phyloP scores from a whole-genome alignment of 2,329 filamentous ascomycete genomes.

The Cryoendolithus antarcticus region DNA sequence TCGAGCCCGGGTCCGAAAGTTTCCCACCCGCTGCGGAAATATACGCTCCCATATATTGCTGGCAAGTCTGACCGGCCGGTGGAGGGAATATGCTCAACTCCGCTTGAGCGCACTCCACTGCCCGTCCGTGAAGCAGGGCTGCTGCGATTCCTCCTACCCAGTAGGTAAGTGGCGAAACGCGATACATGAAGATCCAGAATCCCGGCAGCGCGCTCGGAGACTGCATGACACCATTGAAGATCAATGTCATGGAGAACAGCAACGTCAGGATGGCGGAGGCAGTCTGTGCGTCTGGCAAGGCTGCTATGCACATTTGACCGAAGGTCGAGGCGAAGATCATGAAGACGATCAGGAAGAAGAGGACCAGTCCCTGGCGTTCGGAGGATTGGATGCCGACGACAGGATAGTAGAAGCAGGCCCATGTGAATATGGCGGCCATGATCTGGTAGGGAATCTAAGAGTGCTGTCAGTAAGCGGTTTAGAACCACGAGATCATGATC shows the following conservation, averaged over 20 bases:
- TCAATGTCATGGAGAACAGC: constrained; percentile 34
- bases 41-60: constrained; percentile 33
- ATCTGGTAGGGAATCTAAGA: constrained; percentile 47
- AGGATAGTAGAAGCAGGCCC: constrained; percentile 54
- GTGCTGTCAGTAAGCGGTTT: no score
- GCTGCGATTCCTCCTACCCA: constrained; percentile 33
- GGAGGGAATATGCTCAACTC: constrained; percentile 33
- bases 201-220: constrained; percentile 45
- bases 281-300: constrained; percentile 55
- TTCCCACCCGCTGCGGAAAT: constrained; percentile 27
- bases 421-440: constrained; percentile 51
- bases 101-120: constrained; percentile 34
- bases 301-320: constrained; percentile 60
- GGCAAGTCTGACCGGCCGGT: constrained; percentile 29
- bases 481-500: no score
- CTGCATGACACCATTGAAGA: constrained; percentile 48
- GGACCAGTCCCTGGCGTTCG: constrained; percentile 51
- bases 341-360: constrained; percentile 53
- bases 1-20: constrained; percentile 33
- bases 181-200: constrained; percentile 73
- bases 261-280: constrained; percentile 47
- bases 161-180: constrained; percentile 55
- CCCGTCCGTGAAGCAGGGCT: constrained; percentile 30
- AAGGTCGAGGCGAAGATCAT: constrained; percentile 62
- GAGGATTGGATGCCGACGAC: constrained; percentile 29